These are phyloP conservation scores for Penicillium argentinense DNA, from an alignment of 495 filamentous ascomycete species.

Conservation along the genomic window DNA sequence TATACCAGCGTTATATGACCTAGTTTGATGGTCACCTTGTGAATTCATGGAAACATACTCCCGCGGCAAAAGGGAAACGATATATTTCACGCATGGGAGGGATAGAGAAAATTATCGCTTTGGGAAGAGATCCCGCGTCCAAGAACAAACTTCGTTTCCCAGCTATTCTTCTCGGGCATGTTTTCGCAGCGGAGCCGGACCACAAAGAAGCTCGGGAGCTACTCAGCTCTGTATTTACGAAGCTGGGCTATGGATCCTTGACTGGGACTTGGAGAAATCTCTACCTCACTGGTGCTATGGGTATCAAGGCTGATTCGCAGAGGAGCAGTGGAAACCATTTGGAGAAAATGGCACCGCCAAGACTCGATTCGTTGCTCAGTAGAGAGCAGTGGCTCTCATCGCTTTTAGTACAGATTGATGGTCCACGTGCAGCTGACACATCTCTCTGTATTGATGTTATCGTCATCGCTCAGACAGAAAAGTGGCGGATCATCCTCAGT, in stretches of 20 bases:
- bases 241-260: constrained; percentile 24
- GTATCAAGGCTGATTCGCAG: constrained; percentile 6
- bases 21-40: constrained; percentile 40
- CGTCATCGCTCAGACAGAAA: too few relatives aligned
- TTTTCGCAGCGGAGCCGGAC: constrained; percentile 10
- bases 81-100: constrained; percentile 30
- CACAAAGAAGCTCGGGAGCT: neutral
- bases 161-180: constrained; percentile 22
- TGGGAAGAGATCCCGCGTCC: constrained; percentile 7
- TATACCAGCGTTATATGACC: constrained; percentile 38
- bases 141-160: constrained; percentile 23
- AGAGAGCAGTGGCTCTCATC: constrained; percentile 10
- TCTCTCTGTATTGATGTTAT: constrained; percentile 12
- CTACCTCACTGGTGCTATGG: constrained; percentile 21
- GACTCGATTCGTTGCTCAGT: too few relatives aligned
- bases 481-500: too few relatives aligned
- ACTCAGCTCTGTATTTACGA: constrained; percentile 16
- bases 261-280: constrained; percentile 26
- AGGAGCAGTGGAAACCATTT: too few relatives aligned
- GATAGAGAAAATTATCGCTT: constrained; percentile 8
- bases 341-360: too few relatives aligned
- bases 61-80: constrained; percentile 19
- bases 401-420: constrained; percentile 15
- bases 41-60: constrained; percentile 34
- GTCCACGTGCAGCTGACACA: constrained; percentile 8